A percentile compares a stretch with the other conserved stretches of the same genome.
These are phyloP conservation scores for Sporothrix globosa DNA, from an alignment of 2,329 filamentous ascomycete genomes.

Conservation along the genomic window DNA sequence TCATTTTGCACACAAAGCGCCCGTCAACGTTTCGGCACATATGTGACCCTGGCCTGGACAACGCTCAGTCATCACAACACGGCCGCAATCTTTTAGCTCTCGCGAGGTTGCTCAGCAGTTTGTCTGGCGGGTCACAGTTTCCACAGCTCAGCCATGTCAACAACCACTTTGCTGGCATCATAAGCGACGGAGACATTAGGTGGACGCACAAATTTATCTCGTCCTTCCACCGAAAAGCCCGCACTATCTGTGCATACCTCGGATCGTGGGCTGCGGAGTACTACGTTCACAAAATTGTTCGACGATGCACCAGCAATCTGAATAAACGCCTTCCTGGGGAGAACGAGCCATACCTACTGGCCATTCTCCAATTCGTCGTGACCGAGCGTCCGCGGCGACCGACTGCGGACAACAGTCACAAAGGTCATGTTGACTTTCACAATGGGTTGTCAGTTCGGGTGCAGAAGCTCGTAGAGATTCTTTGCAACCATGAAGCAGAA, in stretches of 20 bases:
- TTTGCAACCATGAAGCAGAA: slow-evolving; percentile 50
- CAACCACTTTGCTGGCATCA: neutral
- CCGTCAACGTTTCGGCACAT: slow-evolving; percentile 55
- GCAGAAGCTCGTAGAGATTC: slow-evolving; percentile 54
- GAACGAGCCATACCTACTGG: slow-evolving; percentile 61
- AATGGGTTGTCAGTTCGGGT: slow-evolving; percentile 58
- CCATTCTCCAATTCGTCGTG: slow-evolving; percentile 45
- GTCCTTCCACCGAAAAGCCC: slow-evolving; percentile 55
- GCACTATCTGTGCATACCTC: slow-evolving; percentile 59
- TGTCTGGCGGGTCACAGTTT: neutral
- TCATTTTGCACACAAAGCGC: slow-evolving; percentile 69
- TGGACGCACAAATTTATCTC: slow-evolving; percentile 53
- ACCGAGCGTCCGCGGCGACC: slow-evolving; percentile 19
- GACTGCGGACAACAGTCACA: neutral
- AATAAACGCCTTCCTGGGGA: slow-evolving; percentile 36
- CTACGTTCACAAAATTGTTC: slow-evolving; percentile 60
- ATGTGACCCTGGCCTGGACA: slow-evolving; percentile 45
- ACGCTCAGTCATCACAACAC: neutral
- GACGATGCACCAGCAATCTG: slow-evolving; percentile 31
- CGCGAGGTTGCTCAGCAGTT: neutral
- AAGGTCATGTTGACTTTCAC: neutral
- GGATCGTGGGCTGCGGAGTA: slow-evolving; percentile 71
- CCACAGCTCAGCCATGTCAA: neutral
- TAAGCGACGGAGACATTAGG: neutral
- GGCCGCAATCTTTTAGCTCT: slow-evolving; percentile 51